These are phyloP conservation scores for Chrysosphaeria jannelii DNA, from an alignment of 2,329 filamentous ascomycete genomes.

Conservation along the genomic window DNA sequence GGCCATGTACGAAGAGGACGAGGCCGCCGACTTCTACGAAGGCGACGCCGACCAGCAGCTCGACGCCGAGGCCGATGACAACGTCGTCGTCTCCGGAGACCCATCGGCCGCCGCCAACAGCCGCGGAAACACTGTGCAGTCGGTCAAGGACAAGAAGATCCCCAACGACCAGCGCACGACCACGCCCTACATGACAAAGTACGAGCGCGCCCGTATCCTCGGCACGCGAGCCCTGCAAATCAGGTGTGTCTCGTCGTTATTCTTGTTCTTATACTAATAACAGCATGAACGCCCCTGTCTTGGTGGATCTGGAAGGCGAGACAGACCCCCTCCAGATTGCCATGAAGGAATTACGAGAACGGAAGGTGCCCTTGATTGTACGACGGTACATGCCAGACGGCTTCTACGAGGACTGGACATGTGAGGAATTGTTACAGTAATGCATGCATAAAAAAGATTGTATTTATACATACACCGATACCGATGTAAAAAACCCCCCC, in stretches of 20 bases:
- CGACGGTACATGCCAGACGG: slow-evolving; percentile 89
- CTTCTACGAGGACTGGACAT: slow-evolving; percentile 98
- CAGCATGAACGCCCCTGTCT: slow-evolving; percentile 89
- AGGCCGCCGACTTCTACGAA: slow-evolving; percentile 28
- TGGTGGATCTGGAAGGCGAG: slow-evolving; percentile 91
- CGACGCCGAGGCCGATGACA: slow-evolving; percentile 22
- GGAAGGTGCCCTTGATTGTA: slow-evolving; percentile 93
- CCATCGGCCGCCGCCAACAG: slow-evolving; percentile 25
- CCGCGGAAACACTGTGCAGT: slow-evolving; percentile 20
- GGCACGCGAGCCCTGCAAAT: slow-evolving; percentile 88
- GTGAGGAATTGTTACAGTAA: slow-evolving; percentile 60
- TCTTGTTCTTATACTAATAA: not conserved
- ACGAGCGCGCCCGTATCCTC: slow-evolving; percentile 77
- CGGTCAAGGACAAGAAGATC: slow-evolving; percentile 59
- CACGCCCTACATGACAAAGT: slow-evolving; percentile 98
- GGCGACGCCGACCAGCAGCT: slow-evolving; percentile 22
- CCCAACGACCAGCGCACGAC: slow-evolving; percentile 66
- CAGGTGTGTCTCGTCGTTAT: slow-evolving; percentile 34
- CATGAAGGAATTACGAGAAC: slow-evolving; percentile 87
- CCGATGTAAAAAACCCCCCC: not conserved
- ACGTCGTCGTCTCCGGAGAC: slow-evolving; percentile 29
- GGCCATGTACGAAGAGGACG: slow-evolving; percentile 42
- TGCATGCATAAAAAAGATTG: not conserved
- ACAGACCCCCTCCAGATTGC: slow-evolving; percentile 94
- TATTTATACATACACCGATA: not conserved